Percentiles rank a stretch among this genome's conserved stretches.
Evolutionary conservation across 306 rosid genomes (phyloP).

Genomic region (Lathyrus oleraceus): DNA sequence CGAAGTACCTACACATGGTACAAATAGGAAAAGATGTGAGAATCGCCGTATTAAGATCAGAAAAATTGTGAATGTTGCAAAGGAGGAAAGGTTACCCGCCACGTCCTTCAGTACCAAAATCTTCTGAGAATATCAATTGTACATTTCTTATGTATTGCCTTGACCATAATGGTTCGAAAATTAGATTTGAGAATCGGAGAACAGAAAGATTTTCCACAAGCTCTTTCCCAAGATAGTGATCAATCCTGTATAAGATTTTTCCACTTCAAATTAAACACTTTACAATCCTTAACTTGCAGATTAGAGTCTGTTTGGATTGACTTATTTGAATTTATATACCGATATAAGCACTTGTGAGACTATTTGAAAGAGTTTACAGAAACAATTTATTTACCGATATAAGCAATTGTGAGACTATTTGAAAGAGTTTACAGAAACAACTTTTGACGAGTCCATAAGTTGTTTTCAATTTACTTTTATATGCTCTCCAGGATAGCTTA

Average conservation of each 20-base stretch:
- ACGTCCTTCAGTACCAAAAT: slow-evolving; percentile 97
- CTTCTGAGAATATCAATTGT: slow-evolving; percentile 86
- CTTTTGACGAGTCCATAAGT: not conserved
- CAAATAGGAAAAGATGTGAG: slow-evolving; percentile 30
- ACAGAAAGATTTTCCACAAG: slow-evolving; percentile 94
- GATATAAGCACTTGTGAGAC: not conserved
- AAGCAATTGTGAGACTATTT: too few species aligned
- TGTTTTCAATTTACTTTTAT: not conserved
- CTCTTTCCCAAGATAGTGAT: slow-evolving; percentile 93
- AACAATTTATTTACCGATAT: too few species aligned
- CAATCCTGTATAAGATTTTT: slow-evolving; percentile 59
- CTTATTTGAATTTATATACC: not conserved
- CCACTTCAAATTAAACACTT: slow-evolving; percentile 18
- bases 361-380: not conserved
- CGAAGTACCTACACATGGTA: slow-evolving; percentile 63
- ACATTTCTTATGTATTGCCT: slow-evolving; percentile 94
- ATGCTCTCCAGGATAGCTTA: not conserved
- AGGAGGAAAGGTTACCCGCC: slow-evolving; percentile 72
- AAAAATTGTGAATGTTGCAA: not conserved
- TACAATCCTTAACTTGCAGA: slow-evolving; percentile 22
- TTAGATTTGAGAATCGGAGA: slow-evolving; percentile 90
- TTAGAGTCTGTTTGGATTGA: not conserved
- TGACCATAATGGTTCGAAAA: slow-evolving; percentile 91
- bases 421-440: too few species aligned
- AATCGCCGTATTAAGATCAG: slow-evolving; percentile 16